Evolutionary conservation across 352 stramenopile genomes (phyloP), one percentile per base, ranked within the genome.

Genomic region (Globisporangium radiosum): DNA sequence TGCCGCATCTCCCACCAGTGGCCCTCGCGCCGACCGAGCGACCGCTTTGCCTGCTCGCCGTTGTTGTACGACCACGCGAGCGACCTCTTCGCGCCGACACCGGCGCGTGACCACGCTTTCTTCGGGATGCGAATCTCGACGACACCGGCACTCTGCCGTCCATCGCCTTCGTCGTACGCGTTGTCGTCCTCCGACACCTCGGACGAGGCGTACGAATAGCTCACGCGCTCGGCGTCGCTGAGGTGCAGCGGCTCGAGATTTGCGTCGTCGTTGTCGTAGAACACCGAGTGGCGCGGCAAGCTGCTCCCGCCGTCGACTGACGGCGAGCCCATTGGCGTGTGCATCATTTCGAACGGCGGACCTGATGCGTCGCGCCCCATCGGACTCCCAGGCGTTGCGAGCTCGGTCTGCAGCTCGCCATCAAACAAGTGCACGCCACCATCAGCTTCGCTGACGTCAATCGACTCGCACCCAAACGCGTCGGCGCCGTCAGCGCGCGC

Each of bases 1-100:
- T 94, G 74, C 19, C 78, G 68, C 70, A 95, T 81, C 54, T 89
- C 82, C 85, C 85, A 95, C 85, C 85, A 95, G 43, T 92, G 79
- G 0, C 85, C 84, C 69, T 95, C 83, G 1, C 85, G 68, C 17
- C 80, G 65, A 52, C 82, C 81, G 39, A 95, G 63, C 38, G 78
- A 89, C 56, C 76, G 78, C 45, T 83, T 76, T 14, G 79, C 78
- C 54, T 90, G 78, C 33, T 87, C 80, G 52, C 76, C 79, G 37
- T 86, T 87, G 52, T 87, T 93, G 60, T 91, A 83, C 2, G 84
- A 88, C 62, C 85, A 77, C 45, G 84, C 81, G 54, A 91, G 88
- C 0, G 84, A 91, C 37, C 78, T 71, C 37, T 86, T 81, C 15
- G 75, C 75, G 2, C 75, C 73, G 7, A 88, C 78, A 6, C 80